Conservation (phyloP, 768 basidiomycete species). For the Pleurotus pulmonarius region DNA sequence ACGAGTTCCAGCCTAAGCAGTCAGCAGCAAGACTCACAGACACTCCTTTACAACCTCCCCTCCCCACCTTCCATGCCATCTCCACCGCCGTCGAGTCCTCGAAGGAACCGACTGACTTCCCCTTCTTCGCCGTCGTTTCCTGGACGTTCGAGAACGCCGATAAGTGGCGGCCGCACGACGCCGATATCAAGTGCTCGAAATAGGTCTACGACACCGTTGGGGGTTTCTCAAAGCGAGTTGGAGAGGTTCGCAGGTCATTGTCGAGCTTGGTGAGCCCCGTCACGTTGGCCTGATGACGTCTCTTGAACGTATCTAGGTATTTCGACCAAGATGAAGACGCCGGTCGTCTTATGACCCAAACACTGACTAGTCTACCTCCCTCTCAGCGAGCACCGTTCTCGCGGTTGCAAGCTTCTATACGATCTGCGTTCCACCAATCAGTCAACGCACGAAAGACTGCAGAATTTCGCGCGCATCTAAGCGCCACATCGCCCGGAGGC, state of each 20-base stretch:
- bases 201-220: constrained; percentile 69
- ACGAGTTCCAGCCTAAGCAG: constrained; percentile 32
- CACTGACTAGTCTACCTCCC: constrained; percentile 72
- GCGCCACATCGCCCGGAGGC: constrained; percentile 73
- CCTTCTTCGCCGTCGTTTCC: constrained; percentile 59
- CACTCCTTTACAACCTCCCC: constrained; percentile 77
- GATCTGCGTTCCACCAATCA: constrained; percentile 80
- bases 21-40: constrained; percentile 45
- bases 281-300: neutral
- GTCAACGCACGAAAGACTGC: constrained; percentile 73
- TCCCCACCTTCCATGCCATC: constrained; percentile 55
- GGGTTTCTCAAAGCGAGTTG: constrained; percentile 61
- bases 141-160: constrained; percentile 43
- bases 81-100: constrained; percentile 58
- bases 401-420: constrained; percentile 80
- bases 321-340: constrained; percentile 78
- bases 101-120: constrained; percentile 37
- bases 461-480: constrained; percentile 83
- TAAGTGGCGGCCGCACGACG: constrained; percentile 45
- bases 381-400: constrained; percentile 86
- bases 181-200: constrained; percentile 58
- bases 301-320: constrained; percentile 51
- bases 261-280: constrained; percentile 61
- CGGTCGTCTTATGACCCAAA: constrained; percentile 78
- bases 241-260: constrained; percentile 78